Percentiles rank a stretch among this genome's conserved stretches.
These are phyloP conservation scores for Pseudogymnoascus destructans DNA, from an alignment of 2,329 filamentous ascomycete species.

Conservation along the genomic window DNA sequence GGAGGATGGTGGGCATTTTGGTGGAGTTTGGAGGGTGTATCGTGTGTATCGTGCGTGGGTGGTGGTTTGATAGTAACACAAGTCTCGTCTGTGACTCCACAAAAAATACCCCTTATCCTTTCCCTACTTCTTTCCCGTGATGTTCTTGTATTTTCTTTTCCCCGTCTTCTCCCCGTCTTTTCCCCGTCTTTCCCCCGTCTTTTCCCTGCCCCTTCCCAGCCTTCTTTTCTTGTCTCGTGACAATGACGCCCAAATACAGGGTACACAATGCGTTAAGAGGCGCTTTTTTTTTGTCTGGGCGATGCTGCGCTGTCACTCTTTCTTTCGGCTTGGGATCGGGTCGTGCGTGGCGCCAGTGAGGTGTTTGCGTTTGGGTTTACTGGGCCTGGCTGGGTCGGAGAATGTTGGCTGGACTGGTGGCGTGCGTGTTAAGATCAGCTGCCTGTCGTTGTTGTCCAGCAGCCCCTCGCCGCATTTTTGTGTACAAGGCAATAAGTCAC, in stretches of 20 bases:
- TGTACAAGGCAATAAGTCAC: background rate
- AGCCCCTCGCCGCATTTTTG: background rate
- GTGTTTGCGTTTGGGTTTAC: too few relatives aligned
- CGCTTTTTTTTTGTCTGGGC: background rate
- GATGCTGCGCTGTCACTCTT: background rate
- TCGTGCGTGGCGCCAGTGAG: background rate
- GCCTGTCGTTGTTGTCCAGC: too few relatives aligned
- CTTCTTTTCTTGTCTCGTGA: background rate
- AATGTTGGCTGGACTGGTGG: background rate
- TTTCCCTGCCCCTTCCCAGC: background rate
- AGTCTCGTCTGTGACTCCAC: background rate
- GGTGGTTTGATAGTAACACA: background rate
- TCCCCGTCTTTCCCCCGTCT: background rate
- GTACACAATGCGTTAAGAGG: background rate
- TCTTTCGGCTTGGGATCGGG: background rate
- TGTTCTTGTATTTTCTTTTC: too few relatives aligned
- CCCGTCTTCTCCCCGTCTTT: background rate
- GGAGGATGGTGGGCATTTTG: background rate
- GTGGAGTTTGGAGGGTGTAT: background rate
- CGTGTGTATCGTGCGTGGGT: background rate
- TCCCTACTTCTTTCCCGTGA: background rate
- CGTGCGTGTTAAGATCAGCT: too few relatives aligned
- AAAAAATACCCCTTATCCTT: background rate
- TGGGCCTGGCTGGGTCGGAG: too few relatives aligned
- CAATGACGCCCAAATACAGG: too few relatives aligned